These are phyloP conservation scores for Aspergillus quadricinctus DNA, from an alignment of 2,329 filamentous ascomycete species.

Conservation along the genomic window DNA sequence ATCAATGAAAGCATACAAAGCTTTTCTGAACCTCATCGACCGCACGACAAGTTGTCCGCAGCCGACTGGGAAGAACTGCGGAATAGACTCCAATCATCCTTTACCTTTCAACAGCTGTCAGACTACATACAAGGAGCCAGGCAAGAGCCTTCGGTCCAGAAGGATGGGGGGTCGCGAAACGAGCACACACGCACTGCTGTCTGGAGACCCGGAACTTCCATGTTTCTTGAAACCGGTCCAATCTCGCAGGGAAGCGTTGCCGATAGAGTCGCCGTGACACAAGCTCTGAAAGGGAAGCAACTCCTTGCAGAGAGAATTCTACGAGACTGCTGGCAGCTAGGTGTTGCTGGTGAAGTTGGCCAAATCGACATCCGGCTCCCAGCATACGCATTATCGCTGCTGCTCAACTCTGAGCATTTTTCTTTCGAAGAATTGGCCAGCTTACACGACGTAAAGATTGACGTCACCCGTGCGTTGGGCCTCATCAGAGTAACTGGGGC, in stretches of 20 bases:
- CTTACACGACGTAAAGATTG: conserved; percentile 32
- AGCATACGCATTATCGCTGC: conserved; percentile 23
- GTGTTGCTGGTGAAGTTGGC: conserved; percentile 30
- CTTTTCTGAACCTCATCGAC: conserved; percentile 18
- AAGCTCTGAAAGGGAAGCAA: conserved; percentile 27
- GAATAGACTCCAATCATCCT: conserved; percentile 28
- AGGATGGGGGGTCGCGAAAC: not conserved
- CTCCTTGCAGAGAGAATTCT: conserved; percentile 33
- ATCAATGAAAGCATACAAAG: conserved; percentile 25
- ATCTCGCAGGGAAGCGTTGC: conserved; percentile 11
- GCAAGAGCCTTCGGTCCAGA: not conserved
- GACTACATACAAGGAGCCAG: conserved; percentile 22
- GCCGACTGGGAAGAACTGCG: conserved; percentile 29
- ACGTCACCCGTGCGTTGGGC: conserved; percentile 29
- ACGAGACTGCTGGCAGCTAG: conserved; percentile 37
- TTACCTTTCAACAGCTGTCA: conserved; percentile 30
- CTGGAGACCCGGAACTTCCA: conserved; percentile 32
- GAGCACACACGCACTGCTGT: conserved; percentile 1
- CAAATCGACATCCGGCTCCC: conserved; percentile 34
- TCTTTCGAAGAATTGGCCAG: conserved; percentile 36
- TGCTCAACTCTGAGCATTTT: conserved; percentile 29
- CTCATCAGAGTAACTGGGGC: conserved; percentile 35
- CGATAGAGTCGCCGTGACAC: conserved; percentile 16
- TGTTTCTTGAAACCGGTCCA: conserved; percentile 21
- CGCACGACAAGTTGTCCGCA: conserved; percentile 21